Conservation (phyloP, 225 moss, liverwort and hornwort genomes). For the Climacium dendroides region DNA sequence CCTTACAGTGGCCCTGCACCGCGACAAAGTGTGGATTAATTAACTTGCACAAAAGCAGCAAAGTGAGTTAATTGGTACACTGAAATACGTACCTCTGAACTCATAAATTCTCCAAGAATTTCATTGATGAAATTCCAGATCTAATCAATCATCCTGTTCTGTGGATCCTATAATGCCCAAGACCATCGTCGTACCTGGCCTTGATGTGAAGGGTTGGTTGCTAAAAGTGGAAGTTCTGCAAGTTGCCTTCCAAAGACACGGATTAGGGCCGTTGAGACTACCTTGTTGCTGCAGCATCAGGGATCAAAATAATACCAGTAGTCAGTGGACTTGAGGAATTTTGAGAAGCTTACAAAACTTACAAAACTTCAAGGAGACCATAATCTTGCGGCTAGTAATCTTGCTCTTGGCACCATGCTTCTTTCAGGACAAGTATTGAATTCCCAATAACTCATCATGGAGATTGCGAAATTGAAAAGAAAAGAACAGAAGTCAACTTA, state of each 20-base stretch:
- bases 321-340: not conserved
- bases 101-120: not conserved
- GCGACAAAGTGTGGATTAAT: not conserved
- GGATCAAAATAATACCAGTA: not conserved
- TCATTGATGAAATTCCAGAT: not conserved
- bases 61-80: not conserved
- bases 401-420: not conserved
- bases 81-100: not conserved
- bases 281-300: conserved; percentile 40
- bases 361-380: not conserved
- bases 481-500: not conserved
- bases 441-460: not conserved
- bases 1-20: conserved; percentile 75
- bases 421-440: not conserved
- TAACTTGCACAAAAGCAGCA: not conserved
- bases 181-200: conserved; percentile 38
- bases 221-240: conserved; percentile 74
- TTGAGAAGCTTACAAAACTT: not conserved
- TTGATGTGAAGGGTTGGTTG: conserved; percentile 57
- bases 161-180: not conserved
- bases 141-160: not conserved
- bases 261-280: conserved; percentile 74
- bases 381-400: not conserved
- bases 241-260: conserved; percentile 80
- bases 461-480: not conserved